Evolutionary conservation across 208 protist genomes (phyloP).

Genomic region (Histomonas meleagridis): DNA sequence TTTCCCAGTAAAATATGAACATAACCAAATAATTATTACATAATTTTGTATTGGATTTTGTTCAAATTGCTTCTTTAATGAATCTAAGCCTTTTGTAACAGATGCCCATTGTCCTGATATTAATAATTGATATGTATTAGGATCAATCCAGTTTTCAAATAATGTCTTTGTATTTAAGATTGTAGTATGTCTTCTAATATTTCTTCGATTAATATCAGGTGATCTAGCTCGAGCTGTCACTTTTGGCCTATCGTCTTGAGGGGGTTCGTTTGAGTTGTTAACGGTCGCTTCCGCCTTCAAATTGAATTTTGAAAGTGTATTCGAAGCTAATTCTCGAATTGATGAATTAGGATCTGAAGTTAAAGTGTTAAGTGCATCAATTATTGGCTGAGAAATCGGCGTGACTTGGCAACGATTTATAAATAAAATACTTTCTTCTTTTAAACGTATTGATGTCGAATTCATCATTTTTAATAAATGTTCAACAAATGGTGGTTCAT

Average conservation of each 20-base stretch:
- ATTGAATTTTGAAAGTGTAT: too few relatives aligned
- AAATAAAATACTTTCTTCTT: conserved; percentile 10
- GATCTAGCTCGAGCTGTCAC: not conserved
- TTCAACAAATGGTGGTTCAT: conserved; percentile 6
- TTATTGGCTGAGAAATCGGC: not conserved
- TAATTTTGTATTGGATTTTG: not conserved
- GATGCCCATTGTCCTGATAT: not conserved
- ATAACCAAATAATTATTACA: not conserved
- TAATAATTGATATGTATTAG: not conserved
- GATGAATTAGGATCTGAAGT: not conserved
- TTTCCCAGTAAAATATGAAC: not conserved
- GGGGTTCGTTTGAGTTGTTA: not conserved
- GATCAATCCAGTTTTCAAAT: not conserved
- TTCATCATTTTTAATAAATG: not conserved
- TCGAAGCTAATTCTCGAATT: not conserved
- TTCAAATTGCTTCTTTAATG: not conserved
- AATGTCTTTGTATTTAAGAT: not conserved
- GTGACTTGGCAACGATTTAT: not conserved
- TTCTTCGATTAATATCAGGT: not conserved
- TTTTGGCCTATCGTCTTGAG: too few relatives aligned
- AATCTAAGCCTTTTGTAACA: not conserved
- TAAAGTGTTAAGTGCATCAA: not conserved
- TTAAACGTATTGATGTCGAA: not conserved
- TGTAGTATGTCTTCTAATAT: not conserved
- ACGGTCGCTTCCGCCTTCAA: too few relatives aligned